Percentiles rank a stretch among this genome's conserved stretches.
Evolutionary conservation across 805 yeast species (phyloP).

Genomic region (Saccharomyces cerevisiae): DNA sequence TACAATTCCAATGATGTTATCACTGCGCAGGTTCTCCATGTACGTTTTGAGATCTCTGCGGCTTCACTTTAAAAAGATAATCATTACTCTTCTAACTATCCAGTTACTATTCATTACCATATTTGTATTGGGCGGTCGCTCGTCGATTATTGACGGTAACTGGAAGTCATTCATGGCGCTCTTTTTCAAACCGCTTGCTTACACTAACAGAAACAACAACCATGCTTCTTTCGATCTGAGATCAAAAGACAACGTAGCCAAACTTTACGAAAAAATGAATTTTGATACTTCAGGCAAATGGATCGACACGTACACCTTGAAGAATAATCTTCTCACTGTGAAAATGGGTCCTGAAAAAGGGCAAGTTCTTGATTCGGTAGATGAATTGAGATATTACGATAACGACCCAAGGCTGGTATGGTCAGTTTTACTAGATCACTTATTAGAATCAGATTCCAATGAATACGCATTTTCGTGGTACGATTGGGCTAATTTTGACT

Average conservation of each 20-base stretch:
- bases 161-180: not conserved
- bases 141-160: not conserved
- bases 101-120: not conserved
- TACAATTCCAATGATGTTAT: not conserved
- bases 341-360: constrained; percentile 15
- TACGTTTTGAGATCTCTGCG: not conserved
- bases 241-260: not conserved
- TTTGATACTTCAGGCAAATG: constrained; percentile 15
- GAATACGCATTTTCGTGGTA: constrained; percentile 45
- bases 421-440: constrained; percentile 39
- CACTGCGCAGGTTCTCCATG: not conserved
- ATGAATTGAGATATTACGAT: constrained; percentile 33
- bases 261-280: constrained; percentile 14
- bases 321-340: constrained; percentile 16
- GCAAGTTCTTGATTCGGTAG: constrained; percentile 10
- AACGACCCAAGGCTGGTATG: constrained; percentile 55
- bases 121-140: not conserved
- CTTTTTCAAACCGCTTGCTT: not conserved
- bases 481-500: constrained; percentile 46
- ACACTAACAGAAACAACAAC: not conserved
- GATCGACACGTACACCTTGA: constrained; percentile 16
- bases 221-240: not conserved
- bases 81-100: not conserved
- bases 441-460: constrained; percentile 9
- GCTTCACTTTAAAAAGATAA: not conserved